A percentile compares a stretch with the other conserved stretches of the same genome.
phyloP scores from a whole-genome alignment of 768 basidiomycete genomes.

The Amanita muscaria region DNA sequence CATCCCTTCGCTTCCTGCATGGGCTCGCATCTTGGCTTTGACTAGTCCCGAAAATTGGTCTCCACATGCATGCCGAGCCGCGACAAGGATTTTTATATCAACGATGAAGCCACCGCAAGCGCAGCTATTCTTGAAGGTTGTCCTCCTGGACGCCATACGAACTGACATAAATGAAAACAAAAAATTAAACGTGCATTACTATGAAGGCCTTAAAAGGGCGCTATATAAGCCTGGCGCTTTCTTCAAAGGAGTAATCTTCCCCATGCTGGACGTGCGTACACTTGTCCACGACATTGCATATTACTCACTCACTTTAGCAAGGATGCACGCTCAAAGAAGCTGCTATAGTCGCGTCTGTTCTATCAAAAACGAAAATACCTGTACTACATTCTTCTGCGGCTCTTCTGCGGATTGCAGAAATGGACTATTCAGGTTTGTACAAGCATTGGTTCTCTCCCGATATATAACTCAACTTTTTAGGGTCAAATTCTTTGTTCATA shows the following conservation, averaged over 20 bases:
- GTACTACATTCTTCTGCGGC: constrained; percentile 97
- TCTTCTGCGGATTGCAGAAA: constrained; percentile 82
- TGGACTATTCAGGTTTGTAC: constrained; percentile 83
- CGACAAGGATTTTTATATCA: constrained; percentile 92
- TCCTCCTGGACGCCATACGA: constrained; percentile 81
- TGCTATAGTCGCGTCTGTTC: constrained; percentile 85
- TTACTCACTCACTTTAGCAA: constrained; percentile 22
- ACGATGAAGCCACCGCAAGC: constrained; percentile 95
- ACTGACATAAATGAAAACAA: constrained; percentile 83
- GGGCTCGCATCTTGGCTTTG: constrained; percentile 92
- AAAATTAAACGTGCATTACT: constrained; percentile 89
- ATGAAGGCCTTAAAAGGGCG: constrained; percentile 84
- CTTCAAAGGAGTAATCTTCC: constrained; percentile 97
- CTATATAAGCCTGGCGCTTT: constrained; percentile 97
- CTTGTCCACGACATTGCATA: not conserved
- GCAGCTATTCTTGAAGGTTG: constrained; percentile 85
- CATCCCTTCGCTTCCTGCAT: constrained; percentile 88
- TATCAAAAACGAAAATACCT: constrained; percentile 86
- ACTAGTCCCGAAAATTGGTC: constrained; percentile 93
- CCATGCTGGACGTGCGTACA: constrained; percentile 74
- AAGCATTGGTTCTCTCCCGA: constrained; percentile 3
- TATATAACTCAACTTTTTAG: constrained; percentile 21
- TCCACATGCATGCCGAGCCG: constrained; percentile 89
- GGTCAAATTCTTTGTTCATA: constrained; percentile 94
- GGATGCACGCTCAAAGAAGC: constrained; percentile 93